Conservation (phyloP, 2,329 filamentous ascomycete genomes). For the Aureobasidium uvarum region DNA sequence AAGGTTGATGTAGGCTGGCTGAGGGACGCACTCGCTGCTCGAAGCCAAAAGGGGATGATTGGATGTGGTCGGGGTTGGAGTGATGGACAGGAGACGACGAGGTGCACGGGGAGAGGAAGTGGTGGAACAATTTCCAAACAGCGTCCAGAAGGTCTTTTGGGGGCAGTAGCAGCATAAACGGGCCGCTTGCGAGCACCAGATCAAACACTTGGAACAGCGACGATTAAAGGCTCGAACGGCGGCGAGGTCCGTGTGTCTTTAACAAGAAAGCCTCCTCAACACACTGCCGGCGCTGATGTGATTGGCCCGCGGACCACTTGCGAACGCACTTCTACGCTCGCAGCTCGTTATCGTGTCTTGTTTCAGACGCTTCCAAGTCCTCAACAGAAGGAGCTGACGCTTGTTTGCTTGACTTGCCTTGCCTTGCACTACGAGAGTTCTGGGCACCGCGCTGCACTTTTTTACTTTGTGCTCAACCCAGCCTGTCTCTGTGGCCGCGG, state of each 20-base stretch:
- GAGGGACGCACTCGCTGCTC: background rate
- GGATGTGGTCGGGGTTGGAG: background rate
- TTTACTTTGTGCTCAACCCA: background rate
- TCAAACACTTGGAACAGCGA: constrained; percentile 18
- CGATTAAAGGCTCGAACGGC: constrained; percentile 24
- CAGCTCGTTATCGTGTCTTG: constrained; percentile 17
- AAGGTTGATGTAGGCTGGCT: constrained; percentile 11
- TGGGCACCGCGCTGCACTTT: background rate
- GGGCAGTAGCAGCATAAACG: constrained; percentile 17
- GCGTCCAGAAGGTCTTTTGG: constrained; percentile 11
- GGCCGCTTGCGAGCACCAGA: constrained; percentile 15
- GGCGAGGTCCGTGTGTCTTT: constrained; percentile 20
- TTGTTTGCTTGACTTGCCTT: constrained; percentile 11
- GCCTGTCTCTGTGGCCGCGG: constrained; percentile 7
- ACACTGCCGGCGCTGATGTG: background rate
- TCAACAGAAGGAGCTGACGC: background rate
- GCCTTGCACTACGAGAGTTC: background rate
- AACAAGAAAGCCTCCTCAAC: constrained; percentile 18
- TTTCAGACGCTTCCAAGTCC: background rate
- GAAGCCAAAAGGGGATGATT: background rate
- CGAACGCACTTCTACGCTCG: background rate
- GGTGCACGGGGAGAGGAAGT: background rate
- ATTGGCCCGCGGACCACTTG: background rate
- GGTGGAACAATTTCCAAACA: constrained; percentile 16
- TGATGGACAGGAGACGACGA: background rate